Base-by-base conservation (phyloP, 139 green algal genomes). In the Monoraphidium neglectum region DNA sequence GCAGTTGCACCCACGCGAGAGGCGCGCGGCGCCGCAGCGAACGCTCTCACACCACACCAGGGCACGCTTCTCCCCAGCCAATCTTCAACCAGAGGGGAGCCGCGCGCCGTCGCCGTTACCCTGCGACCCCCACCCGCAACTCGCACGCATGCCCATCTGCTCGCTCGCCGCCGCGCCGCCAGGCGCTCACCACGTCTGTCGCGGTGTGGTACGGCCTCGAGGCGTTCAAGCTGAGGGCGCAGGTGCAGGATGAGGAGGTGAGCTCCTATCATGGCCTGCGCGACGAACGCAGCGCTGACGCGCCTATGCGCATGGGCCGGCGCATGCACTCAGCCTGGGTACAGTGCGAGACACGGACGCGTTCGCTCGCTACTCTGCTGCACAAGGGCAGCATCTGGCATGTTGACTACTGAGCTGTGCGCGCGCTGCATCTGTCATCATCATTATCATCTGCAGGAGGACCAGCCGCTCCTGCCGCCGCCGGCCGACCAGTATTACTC, bases 181-280 rank as follows among this genome's bases (percentile, higher is more conserved):
- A 88, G 84, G 83, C 84, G 24, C 71, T 91, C 13, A 91, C 86
- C 38, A 89, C 84, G 16, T 88, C 84, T 13, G 84, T 89, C 1
- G 86, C 86, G 2, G 72, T 91, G 18, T 89, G 83, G 83, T 91
- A 89, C 54, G 86, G 83, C 33, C 32, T 89, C 32, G 86, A 91
- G 79, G 77, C 86, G 0, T 91, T 91, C 68, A 81, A 78, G 13
- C 74, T 91, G 49, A 68, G 86, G 1, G 72, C 72, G 15, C 63
- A 79, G 46, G 62, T 79, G 24, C 35, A 21, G 28, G 49, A 73
- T 0, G 26, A 16, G 4, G 57, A 37, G 56, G 59, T 37, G 70
- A 77, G 70, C 37, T 68, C 54, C 67, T 53, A 49, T 28, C 28
- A 4, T 18, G 68, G 18, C 15, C 18, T 21, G 13, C 8, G 8